phyloP scores from a whole-genome alignment of 345 rosid genomes.

The Camelina laxa region DNA sequence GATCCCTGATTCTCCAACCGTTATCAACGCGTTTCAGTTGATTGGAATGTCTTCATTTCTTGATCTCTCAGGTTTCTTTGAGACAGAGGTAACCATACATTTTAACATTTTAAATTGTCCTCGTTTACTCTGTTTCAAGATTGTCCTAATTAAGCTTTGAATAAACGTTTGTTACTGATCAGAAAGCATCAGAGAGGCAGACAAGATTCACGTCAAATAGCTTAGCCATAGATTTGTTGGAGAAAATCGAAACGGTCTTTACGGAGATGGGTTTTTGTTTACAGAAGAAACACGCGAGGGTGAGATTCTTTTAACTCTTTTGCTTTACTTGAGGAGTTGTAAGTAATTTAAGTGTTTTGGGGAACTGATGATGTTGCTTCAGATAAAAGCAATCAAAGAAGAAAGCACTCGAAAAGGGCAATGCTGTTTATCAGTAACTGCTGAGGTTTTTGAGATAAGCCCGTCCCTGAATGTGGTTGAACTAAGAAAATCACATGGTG shows the following conservation, averaged over 20 bases:
- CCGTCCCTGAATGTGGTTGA: conserved; percentile 74
- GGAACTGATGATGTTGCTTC: conserved; percentile 27
- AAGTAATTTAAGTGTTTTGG: neutral
- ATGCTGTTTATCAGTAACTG: conserved; percentile 59
- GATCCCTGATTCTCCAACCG: conserved; percentile 51
- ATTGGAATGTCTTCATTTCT: conserved; percentile 94
- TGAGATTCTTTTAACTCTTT: conserved; percentile 32
- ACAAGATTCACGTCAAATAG: conserved; percentile 80
- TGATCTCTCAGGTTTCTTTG: conserved; percentile 89
- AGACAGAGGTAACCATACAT: conserved; percentile 62
- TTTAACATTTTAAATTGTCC: neutral
- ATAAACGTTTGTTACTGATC: neutral
- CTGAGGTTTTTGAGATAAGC: conserved; percentile 84
- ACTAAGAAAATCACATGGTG: conserved; percentile 71
- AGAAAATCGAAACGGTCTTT: conserved; percentile 60
- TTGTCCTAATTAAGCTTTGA: neutral
- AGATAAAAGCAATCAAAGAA: conserved; percentile 78
- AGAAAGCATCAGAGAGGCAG: conserved; percentile 85
- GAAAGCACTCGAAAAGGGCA: conserved; percentile 40
- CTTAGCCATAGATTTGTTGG: conserved; percentile 61
- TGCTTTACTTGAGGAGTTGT: neutral
- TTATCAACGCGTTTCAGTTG: conserved; percentile 84
- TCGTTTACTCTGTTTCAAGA: conserved; percentile 15
- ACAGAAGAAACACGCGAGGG: conserved; percentile 75
- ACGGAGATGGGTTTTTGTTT: conserved; percentile 83